Base-by-base conservation (phyloP, 2,329 filamentous ascomycete species). In the Colletotrichum abscissum region DNA sequence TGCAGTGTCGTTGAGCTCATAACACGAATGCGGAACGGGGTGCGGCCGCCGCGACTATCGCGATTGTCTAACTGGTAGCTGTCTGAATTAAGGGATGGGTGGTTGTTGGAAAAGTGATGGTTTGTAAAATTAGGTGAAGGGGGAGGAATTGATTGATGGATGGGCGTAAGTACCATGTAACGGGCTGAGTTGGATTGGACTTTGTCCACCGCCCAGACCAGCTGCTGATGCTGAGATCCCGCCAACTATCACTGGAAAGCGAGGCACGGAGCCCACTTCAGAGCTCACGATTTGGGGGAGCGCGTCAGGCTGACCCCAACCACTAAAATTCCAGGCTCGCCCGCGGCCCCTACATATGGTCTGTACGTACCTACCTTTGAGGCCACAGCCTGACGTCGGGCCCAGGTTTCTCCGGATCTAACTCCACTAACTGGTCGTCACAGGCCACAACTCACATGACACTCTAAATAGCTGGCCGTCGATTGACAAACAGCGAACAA, bases 211-310 rank as follows among this genome's bases (percentile, higher is more conserved):
- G 70, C 70, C 70, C 70, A 73, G 67, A 62, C 70, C 70, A 73
- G 67, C 46, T 52, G 67, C 55, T 60, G 67, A 65, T 73, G 38
- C 52, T 58, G 56, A 60, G 67, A 70, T 73, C 56, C 67, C 63
- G 58, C 69, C 66, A 60, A 59, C 66, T 69, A 55, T 33, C 65
- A 55, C 42, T 49, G 42, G 16, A 67, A 68, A 56, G 67, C 62
- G 63, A 65, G 52, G 63, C 67, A 60, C 60, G 63, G 67, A 70
- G 67, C 70, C 60, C 42, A 49, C 42, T 49, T n/a, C 42, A 22
- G 42, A 49, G 70, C 70, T 73, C 70, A 73, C 70, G 70, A 73
- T 73, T 73, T 69, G 58, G 70, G 70, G 69, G 46, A 70, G 60
- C 67, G 70, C 60, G 67, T 73, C 70, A 70, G 67, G 70, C 70